Conservation (phyloP, 1,139 yeast genomes). For the Geotrichum citri-aurantii region DNA sequence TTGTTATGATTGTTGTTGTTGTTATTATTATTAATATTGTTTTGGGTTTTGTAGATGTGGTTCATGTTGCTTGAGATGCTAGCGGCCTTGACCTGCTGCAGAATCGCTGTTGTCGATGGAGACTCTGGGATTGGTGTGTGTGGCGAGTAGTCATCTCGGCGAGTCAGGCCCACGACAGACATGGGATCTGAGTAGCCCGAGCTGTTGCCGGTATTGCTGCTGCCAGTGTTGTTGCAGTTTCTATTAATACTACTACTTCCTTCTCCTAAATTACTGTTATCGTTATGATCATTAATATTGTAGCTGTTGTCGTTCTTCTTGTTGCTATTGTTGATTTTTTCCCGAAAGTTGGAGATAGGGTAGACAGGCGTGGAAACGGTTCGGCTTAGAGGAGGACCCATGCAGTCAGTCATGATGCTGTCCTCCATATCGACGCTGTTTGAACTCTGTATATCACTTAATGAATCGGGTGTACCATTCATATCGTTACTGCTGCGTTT, state of each 20-base stretch:
- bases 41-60: not conserved
- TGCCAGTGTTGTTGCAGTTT: conserved; percentile 2
- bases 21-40: not conserved
- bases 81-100: conserved; percentile 8
- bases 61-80: not conserved
- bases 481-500: conserved; percentile 21
- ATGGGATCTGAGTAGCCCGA: not conserved
- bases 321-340: conserved; percentile 4
- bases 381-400: conserved; percentile 2
- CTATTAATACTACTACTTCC: conserved; percentile 1
- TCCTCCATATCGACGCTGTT: conserved; percentile 4
- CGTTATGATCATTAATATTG: not conserved
- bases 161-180: not conserved
- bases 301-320: conserved; percentile 6
- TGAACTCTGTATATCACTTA: not conserved
- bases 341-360: conserved; percentile 5
- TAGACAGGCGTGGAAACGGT: not conserved
- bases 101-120: conserved; percentile 1
- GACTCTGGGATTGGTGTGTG: conserved; percentile 7
- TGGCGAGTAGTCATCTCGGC: conserved; percentile 7
- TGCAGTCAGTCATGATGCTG: conserved; percentile 11
- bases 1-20: not conserved
- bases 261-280: no score
- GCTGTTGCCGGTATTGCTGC: not conserved
- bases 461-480: conserved; percentile 1